Evolutionary conservation across 495 filamentous ascomycete species (phyloP), one percentile per base, ranked within the genome.

Genomic region (Hypoxylon perforatum): DNA sequence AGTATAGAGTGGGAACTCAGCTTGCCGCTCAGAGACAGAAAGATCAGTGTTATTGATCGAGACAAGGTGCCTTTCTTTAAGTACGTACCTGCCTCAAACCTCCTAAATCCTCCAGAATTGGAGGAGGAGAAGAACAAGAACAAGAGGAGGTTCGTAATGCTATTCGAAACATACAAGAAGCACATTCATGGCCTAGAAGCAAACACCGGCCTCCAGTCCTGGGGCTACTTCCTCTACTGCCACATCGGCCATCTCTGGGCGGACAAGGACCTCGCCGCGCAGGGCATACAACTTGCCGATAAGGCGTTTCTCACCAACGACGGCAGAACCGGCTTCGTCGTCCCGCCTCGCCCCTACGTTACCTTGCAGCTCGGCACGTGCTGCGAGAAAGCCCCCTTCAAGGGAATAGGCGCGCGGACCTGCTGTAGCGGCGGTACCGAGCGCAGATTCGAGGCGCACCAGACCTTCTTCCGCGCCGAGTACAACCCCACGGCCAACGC

Each of bases 281-380:
- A 54, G 18, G 64, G 63, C 2, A 30, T 73, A 10, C 0, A 75
- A 54, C 0, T 79, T 84, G 51, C 81, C 77, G 21, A 84, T 69
- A 0, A 79, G 66, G 11, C 80, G 73, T 38, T 78, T 76, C 14
- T 75, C 53, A 12, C n/a, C n/a, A n/a, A n/a, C n/a, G n/a, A n/a
- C n/a, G n/a, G 77, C 76, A 18, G 48, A 0, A 6, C 18, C 1
- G 0, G 2, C 3, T 4, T 18, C 1, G 18, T 41, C 1, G 6
- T 41, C 1, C 50, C 50, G 4, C 18, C 50, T 33, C 33, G 33
- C 3, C 50, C 50, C 1, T 53, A 19, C 35, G 35, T 53, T 3
- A 12, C 17, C 1, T 3, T 53, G 14, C 17, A 8, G 3, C 33
- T 53, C 8, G 35, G 50, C 8, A 8, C 23, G 8, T 53, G 17